A percentile compares a stretch with the other conserved stretches of the same genome.
Evolutionary conservation across 495 filamentous ascomycete genomes (phyloP).

Genomic region (Extremus antarcticus): DNA sequence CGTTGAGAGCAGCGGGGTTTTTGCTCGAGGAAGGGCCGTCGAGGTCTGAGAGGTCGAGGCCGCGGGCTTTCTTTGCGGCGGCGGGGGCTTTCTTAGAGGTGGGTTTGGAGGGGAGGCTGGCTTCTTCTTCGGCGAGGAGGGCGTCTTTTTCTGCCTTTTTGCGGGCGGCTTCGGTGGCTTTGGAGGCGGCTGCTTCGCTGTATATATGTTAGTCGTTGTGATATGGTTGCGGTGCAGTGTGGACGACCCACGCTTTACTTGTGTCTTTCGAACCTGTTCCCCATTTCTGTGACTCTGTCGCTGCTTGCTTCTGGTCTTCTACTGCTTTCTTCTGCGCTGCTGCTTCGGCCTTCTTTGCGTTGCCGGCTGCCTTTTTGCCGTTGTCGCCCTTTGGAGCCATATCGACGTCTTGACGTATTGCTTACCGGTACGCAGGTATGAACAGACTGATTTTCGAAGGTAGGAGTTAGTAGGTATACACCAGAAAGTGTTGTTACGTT

Average conservation of each 20-base stretch:
- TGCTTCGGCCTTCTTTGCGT: conserved; percentile 85
- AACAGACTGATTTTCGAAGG: too few relatives aligned
- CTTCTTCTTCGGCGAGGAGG: conserved; percentile 73
- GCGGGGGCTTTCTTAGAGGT: conserved; percentile 49
- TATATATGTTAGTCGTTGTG: conserved; percentile 3
- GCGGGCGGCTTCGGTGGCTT: conserved; percentile 72
- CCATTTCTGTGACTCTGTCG: conserved; percentile 70
- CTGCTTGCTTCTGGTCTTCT: conserved; percentile 54
- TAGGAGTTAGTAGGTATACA: too few relatives aligned
- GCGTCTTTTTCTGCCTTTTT: conserved; percentile 87
- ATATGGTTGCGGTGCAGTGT: background rate
- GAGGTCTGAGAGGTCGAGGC: conserved; percentile 54
- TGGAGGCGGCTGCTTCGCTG: conserved; percentile 74
- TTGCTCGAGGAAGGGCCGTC: conserved; percentile 29
- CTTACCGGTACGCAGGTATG: too few relatives aligned
- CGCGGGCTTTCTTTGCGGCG: conserved; percentile 54
- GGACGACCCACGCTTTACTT: conserved; percentile 62
- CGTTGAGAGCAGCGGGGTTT: conserved; percentile 51
- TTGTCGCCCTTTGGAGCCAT: conserved; percentile 48
- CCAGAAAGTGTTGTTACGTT: too few relatives aligned
- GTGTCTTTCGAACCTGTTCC: conserved; percentile 69
- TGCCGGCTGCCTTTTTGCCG: conserved; percentile 81
- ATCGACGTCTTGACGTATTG: conserved; percentile 1
- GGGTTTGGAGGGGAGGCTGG: conserved; percentile 42
- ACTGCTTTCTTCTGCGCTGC: conserved; percentile 66